These are phyloP conservation scores for Gnomoniopsis smithogilvyi DNA, from an alignment of 2,329 filamentous ascomycete species.

Conservation along the genomic window DNA sequence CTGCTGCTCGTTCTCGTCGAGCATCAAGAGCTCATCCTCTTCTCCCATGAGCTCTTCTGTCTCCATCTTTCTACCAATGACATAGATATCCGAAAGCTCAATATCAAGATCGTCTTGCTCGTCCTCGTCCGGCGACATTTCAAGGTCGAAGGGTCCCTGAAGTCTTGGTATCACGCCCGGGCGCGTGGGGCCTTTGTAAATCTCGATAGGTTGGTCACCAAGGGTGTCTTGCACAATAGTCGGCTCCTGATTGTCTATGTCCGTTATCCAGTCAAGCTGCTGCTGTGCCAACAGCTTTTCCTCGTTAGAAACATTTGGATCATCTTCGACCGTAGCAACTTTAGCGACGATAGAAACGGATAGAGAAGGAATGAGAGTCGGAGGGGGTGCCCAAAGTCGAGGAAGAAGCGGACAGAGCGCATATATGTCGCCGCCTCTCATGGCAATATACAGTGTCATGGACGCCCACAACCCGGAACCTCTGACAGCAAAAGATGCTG, in stretches of 20 bases:
- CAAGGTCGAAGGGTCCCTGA: conserved; percentile 60
- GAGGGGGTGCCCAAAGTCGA: conserved; percentile 76
- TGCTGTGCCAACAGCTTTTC: conserved; percentile 59
- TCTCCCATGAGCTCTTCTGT: conserved; percentile 59
- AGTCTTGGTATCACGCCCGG: conserved; percentile 58
- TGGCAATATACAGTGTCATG: conserved; percentile 97
- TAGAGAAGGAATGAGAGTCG: conserved; percentile 75
- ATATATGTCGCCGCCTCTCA: conserved; percentile 90
- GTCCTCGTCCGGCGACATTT: conserved; percentile 48
- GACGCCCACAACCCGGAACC: conserved; percentile 82
- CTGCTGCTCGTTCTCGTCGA: conserved; percentile 54
- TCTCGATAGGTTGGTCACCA: conserved; percentile 49
- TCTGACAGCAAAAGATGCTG: conserved; percentile 71
- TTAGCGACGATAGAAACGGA: conserved; percentile 80
- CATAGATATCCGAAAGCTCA: conserved; percentile 58
- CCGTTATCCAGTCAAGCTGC: conserved; percentile 66
- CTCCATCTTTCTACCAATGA: conserved; percentile 61
- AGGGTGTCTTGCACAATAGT: conserved; percentile 46
- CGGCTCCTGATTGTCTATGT: conserved; percentile 62
- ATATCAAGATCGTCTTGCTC: conserved; percentile 55
- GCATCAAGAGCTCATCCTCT: conserved; percentile 60
- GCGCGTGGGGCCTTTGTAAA: conserved; percentile 54
- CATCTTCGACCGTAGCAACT: conserved; percentile 59
- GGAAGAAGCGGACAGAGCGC: conserved; percentile 89
- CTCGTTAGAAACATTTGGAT: conserved; percentile 48